Percentiles rank a stretch among this genome's conserved stretches.
Evolutionary conservation across 2,329 filamentous ascomycete species (phyloP).

Genomic region (Stemphylium vesicarium): DNA sequence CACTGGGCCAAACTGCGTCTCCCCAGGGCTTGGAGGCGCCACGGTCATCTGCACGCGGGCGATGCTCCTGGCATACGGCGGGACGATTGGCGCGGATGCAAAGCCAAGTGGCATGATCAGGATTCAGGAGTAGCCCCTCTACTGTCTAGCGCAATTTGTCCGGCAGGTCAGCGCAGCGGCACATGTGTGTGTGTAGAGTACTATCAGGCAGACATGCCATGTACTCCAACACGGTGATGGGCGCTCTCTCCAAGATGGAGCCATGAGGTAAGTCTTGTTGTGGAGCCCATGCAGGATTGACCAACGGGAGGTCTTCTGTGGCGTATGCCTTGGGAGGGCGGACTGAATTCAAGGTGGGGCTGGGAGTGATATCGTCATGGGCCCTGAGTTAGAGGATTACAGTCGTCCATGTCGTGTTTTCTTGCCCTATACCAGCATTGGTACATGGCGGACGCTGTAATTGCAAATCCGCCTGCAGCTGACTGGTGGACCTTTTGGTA

Average conservation of each 20-base stretch:
- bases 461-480: slow-evolving; percentile 17
- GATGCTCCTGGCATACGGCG: slow-evolving; percentile 14
- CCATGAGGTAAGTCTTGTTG: slow-evolving; percentile 4
- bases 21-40: slow-evolving; percentile 16
- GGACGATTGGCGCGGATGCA: slow-evolving; percentile 15
- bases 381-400: slow-evolving; percentile 10
- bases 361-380: slow-evolving; percentile 20
- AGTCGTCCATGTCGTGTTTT: slow-evolving; percentile 25
- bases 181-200: slow-evolving; percentile 2
- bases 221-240: neutral
- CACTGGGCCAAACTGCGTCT: slow-evolving; percentile 10
- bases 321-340: neutral
- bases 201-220: slow-evolving; percentile 1
- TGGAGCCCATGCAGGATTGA: slow-evolving; percentile 3
- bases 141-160: slow-evolving; percentile 1
- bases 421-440: slow-evolving; percentile 16
- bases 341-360: slow-evolving; percentile 2
- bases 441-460: slow-evolving; percentile 18
- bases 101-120: slow-evolving; percentile 13
- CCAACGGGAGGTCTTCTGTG: slow-evolving; percentile 1
- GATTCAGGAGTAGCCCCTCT: slow-evolving; percentile 3
- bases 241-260: neutral
- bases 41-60: slow-evolving; percentile 12
- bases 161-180: slow-evolving; percentile 10
- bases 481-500: slow-evolving; percentile 21